A percentile compares a stretch with the other conserved stretches of the same genome.
Conservation (phyloP, 495 filamentous ascomycete genomes). For the Podospora comata region DNA sequence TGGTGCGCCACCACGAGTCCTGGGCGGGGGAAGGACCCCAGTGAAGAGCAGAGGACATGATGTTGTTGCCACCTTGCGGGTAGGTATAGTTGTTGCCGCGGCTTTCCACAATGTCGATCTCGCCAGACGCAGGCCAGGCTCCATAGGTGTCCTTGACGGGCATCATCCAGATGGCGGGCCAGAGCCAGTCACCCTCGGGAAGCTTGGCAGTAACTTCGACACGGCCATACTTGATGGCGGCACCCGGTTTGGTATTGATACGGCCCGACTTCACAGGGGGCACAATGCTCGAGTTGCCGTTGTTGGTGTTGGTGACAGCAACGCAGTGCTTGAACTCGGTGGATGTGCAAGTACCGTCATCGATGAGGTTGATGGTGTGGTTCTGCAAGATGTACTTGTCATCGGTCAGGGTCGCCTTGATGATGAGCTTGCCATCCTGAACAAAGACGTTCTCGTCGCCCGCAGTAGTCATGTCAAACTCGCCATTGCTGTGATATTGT, state of each 20-base stretch:
- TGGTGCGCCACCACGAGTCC: constrained; percentile 75
- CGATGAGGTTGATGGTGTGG: constrained; percentile 62
- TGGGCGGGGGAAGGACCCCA: constrained; percentile 65
- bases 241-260: constrained; percentile 66
- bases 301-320: constrained; percentile 58
- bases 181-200: constrained; percentile 78
- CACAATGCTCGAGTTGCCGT: constrained; percentile 68
- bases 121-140: constrained; percentile 74
- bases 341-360: constrained; percentile 63
- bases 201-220: constrained; percentile 75
- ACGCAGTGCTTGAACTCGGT: constrained; percentile 55
- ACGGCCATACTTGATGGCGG: constrained; percentile 74
- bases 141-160: constrained; percentile 70
- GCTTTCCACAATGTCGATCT: constrained; percentile 78
- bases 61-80: constrained; percentile 73
- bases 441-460: constrained; percentile 70
- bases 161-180: constrained; percentile 93
- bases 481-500: constrained; percentile 61
- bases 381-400: constrained; percentile 58
- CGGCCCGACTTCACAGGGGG: constrained; percentile 77
- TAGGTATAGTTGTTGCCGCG: constrained; percentile 78
- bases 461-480: constrained; percentile 71
- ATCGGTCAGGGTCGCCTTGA: constrained; percentile 76
- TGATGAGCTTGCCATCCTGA: constrained; percentile 63
- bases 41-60: constrained; percentile 74